Evolutionary conservation across 2,329 filamentous ascomycete genomes (phyloP).

Genomic region (Dactylella cylindrospora): DNA sequence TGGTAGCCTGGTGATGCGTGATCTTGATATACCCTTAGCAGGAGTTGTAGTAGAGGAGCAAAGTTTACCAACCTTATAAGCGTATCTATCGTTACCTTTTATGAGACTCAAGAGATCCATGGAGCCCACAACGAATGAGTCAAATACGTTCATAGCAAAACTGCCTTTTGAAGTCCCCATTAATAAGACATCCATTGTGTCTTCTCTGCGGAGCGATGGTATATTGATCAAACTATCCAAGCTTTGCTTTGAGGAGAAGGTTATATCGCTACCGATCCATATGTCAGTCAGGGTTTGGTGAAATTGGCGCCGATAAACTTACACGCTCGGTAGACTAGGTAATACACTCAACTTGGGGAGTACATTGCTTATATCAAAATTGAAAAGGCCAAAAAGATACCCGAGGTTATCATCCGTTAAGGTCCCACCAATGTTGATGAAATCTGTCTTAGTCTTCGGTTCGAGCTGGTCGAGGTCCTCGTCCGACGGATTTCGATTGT

Average conservation of each 20-base stretch:
- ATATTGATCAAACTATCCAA: slow-evolving; percentile 49
- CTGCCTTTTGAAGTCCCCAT: slow-evolving; percentile 48
- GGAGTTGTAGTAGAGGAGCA: background rate
- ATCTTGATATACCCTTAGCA: slow-evolving; percentile 35
- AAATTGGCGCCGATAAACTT: background rate
- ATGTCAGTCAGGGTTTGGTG: background rate
- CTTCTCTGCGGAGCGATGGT: slow-evolving; percentile 47
- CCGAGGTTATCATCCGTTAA: slow-evolving; percentile 37
- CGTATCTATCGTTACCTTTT: slow-evolving; percentile 42
- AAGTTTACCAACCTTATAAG: slow-evolving; percentile 8
- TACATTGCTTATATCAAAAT: slow-evolving; percentile 46
- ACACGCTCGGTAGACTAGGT: slow-evolving; percentile 46
- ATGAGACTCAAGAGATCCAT: slow-evolving; percentile 48
- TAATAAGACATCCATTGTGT: slow-evolving; percentile 48
- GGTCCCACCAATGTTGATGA: slow-evolving; percentile 37
- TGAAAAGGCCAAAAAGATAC: slow-evolving; percentile 41
- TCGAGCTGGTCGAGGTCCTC: slow-evolving; percentile 37
- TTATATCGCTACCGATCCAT: slow-evolving; percentile 46
- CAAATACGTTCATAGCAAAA: slow-evolving; percentile 48
- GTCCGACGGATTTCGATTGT: slow-evolving; percentile 44
- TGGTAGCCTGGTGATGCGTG: slow-evolving; percentile 47
- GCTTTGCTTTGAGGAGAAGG: slow-evolving; percentile 49
- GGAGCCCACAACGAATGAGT: slow-evolving; percentile 49
- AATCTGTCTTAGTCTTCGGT: slow-evolving; percentile 39
- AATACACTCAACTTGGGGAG: slow-evolving; percentile 48